Conservation (phyloP, 108 stramenopile genomes). For the Skeletonema grethae region DNA sequence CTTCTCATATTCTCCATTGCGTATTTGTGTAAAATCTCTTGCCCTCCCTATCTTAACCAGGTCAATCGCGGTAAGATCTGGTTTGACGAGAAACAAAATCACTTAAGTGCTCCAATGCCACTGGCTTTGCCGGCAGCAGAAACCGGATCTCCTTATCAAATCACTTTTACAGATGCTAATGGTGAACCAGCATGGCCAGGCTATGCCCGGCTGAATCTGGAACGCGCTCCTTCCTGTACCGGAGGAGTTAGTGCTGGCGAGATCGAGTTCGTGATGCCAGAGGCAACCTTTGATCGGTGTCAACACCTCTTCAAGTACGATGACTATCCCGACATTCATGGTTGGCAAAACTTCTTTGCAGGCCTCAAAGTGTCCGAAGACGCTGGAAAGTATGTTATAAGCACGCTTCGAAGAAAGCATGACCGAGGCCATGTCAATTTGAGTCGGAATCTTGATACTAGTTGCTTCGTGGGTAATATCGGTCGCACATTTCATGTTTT, state of each 20-base stretch:
- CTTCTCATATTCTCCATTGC: neutral
- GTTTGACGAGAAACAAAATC: slow-evolving; percentile 19
- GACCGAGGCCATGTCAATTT: slow-evolving; percentile 14
- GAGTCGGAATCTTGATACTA: slow-evolving; percentile 2
- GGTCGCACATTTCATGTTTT: slow-evolving; percentile 8
- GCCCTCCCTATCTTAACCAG: neutral
- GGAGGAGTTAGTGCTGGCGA: slow-evolving; percentile 2
- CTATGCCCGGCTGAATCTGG: slow-evolving; percentile 3
- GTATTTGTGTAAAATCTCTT: neutral
- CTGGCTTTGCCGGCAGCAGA: slow-evolving; percentile 10
- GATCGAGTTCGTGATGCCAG: slow-evolving; percentile 4
- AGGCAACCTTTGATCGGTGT: neutral
- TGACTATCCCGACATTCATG: neutral
- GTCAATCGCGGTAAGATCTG: slow-evolving; percentile 6
- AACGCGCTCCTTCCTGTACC: slow-evolving; percentile 9
- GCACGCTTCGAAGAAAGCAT: slow-evolving; percentile 10
- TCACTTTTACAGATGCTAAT: slow-evolving; percentile 19
- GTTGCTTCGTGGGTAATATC: slow-evolving; percentile 3
- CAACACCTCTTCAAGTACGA: slow-evolving; percentile 2
- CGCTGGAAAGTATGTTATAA: slow-evolving; percentile 14
- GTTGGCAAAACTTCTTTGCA: slow-evolving; percentile 24
- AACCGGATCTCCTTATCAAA: slow-evolving; percentile 5
- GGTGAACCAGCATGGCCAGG: slow-evolving; percentile 19
- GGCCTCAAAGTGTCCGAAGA: slow-evolving; percentile 11
- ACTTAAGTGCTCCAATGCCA: slow-evolving; percentile 18